Base-by-base conservation (phyloP, 1,284 basidiomycete species). In the Ceratobasidium sp. region DNA sequence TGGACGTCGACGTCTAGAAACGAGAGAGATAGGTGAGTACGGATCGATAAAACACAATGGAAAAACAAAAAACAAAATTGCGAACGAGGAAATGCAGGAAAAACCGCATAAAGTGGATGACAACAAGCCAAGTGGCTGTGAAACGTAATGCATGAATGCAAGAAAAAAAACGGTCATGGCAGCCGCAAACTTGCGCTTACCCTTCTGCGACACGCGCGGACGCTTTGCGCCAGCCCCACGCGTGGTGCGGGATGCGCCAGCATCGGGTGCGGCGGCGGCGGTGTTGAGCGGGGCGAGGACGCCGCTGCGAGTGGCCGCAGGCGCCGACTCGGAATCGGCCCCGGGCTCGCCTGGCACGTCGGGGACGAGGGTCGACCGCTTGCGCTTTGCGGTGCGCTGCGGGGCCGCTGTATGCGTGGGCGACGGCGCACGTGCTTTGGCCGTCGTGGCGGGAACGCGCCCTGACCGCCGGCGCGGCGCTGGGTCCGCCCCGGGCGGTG, bases 121-220 rank as follows among this genome's bases (percentile, higher is more conserved):
- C 63, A 65, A 65, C 63, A 41, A 56, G 31, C 49, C 29, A 27
- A 31, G 65, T 68, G 65, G 65, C 65, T 68, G 65, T 68, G 65
- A 68, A 68, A 68, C 65, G 65, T 68, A 68, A 68, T 68, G 65
- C 65, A 68, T 68, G 65, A 68, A 68, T 68, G 65, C 65, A 22
- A 53, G 65, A 65, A 59, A 65, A 65, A 65, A 65, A 63, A n/a
- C 46, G 46, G 63, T 16, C 11, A 16, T 31, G 9, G 6, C 22
- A 9, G 48, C 9, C 43, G 3, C 39, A 16, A 24, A 48, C 13
- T 11, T 4, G 5, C 22, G 37, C 63, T 65, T 31, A 68, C 65
- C 64, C 51, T 53, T 68, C 8, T 68, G 65, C 16, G 65, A 68
- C n/a, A 68, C 48, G 2, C 65, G 65, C 2, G 65, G 65, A 39